These are phyloP conservation scores for Yarrowia galli DNA, from an alignment of 1,139 yeast genomes.

Conservation along the genomic window DNA sequence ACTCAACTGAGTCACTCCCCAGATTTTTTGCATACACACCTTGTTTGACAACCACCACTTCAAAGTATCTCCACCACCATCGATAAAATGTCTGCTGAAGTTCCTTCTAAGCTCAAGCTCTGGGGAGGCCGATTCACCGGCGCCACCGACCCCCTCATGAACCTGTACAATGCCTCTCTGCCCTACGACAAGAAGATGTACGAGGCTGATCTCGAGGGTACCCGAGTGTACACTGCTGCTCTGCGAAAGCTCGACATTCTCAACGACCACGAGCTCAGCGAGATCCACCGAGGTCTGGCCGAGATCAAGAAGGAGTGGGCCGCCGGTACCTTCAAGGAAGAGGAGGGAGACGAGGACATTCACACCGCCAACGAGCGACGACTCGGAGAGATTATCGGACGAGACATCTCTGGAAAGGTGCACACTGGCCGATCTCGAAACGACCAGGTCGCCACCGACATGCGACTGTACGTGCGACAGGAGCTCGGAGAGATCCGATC, in stretches of 20 bases:
- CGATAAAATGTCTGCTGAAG: conserved; percentile 42
- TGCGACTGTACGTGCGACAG: conserved; percentile 92
- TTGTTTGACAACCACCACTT: background rate
- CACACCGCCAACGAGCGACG: conserved; percentile 99
- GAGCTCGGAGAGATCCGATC: conserved; percentile 66
- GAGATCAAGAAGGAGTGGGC: conserved; percentile 83
- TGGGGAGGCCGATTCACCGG: conserved; percentile 99
- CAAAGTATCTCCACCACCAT: background rate
- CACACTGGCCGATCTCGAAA: conserved; percentile 98
- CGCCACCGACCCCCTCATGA: conserved; percentile 96
- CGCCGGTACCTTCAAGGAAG: conserved; percentile 72
- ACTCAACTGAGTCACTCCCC: conserved; percentile 17
- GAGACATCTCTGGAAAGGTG: conserved; percentile 92
- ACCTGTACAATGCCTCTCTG: conserved; percentile 91
- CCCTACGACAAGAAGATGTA: conserved; percentile 97
- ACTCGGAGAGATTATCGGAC: conserved; percentile 93
- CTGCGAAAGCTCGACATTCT: conserved; percentile 78
- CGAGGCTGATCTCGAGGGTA: conserved; percentile 91
- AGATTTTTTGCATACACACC: background rate
- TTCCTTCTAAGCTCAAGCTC: conserved; percentile 59
- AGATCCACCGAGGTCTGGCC: conserved; percentile 83
- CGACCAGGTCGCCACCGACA: conserved; percentile 98
- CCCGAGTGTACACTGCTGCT: conserved; percentile 91
- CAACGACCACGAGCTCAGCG: conserved; percentile 70
- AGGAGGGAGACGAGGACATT: conserved; percentile 95